phyloP scores from a whole-genome alignment of 768 basidiomycete genomes.

The Mycena crocata region DNA sequence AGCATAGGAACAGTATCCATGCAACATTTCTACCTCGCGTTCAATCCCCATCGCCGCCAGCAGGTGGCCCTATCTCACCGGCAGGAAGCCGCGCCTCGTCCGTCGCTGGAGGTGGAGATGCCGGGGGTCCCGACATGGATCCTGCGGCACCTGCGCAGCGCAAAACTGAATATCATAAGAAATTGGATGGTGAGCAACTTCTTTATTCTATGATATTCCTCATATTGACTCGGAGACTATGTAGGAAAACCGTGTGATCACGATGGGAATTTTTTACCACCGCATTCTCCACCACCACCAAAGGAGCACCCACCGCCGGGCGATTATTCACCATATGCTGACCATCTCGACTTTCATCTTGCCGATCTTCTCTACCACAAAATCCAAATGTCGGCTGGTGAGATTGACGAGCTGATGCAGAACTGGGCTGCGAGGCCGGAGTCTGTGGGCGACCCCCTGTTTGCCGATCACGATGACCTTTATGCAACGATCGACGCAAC shows the following conservation, averaged over 20 bases:
- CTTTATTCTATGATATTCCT: too few relatives aligned
- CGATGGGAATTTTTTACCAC: slow-evolving; percentile 2
- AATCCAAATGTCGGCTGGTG: slow-evolving; percentile 21
- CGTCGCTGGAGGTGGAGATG: too few relatives aligned
- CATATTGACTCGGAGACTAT: too few relatives aligned
- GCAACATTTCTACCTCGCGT: too few relatives aligned
- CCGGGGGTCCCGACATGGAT: too few relatives aligned
- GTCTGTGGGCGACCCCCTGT: slow-evolving; percentile 7
- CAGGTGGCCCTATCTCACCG: too few relatives aligned
- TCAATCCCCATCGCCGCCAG: too few relatives aligned
- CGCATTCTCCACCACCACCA: background rate
- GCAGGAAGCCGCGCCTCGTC: too few relatives aligned
- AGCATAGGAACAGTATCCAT: too few relatives aligned
- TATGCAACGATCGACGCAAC: slow-evolving; percentile 19
- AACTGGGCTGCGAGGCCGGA: slow-evolving; percentile 19
- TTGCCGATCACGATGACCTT: slow-evolving; percentile 19
- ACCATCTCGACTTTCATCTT: slow-evolving; percentile 6
- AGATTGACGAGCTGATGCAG: slow-evolving; percentile 25
- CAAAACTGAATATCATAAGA: too few relatives aligned
- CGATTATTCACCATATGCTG: slow-evolving; percentile 2
- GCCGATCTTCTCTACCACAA: slow-evolving; percentile 23
- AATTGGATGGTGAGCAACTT: too few relatives aligned
- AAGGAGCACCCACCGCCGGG: background rate
- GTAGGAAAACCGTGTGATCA: slow-evolving; percentile 12
- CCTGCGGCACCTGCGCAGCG: too few relatives aligned